phyloP scores from a whole-genome alignment of 106 monocot genomes.

The Platanthera zijinensis region DNA sequence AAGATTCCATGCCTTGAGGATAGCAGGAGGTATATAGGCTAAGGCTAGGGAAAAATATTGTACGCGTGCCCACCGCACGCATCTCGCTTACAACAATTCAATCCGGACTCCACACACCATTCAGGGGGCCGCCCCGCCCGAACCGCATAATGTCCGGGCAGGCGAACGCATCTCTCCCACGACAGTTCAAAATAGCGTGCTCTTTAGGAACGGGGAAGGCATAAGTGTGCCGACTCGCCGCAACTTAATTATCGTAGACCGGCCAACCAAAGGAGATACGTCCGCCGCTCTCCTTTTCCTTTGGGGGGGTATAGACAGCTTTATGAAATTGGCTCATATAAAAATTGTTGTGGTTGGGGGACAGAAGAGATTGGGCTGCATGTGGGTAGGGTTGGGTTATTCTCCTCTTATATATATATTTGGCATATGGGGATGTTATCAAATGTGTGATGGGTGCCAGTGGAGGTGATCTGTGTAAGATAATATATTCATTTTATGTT shows the following conservation, averaged over 20 bases:
- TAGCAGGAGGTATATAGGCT: background rate
- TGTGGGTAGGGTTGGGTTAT: constrained; percentile 1
- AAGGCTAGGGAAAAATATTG: background rate
- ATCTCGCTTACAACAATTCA: no score
- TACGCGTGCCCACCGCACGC: no score
- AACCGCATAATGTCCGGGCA: no score
- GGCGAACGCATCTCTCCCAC: no score
- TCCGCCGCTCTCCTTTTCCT: background rate
- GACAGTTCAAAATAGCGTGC: no score
- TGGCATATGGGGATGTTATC: background rate
- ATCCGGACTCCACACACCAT: no score
- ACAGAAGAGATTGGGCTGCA: constrained; percentile 14
- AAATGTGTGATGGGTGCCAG: background rate
- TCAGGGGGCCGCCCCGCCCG: no score
- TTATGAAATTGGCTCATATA: background rate
- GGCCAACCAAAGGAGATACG: no score
- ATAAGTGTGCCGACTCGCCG: no score
- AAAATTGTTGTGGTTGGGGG: constrained; percentile 10
- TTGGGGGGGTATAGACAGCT: background rate
- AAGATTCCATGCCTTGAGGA: constrained; percentile 1
- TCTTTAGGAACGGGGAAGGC: no score
- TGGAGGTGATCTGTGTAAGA: background rate
- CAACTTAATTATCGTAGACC: no score
- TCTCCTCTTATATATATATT: background rate
- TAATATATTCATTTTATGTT: background rate